Percentiles rank a stretch among this genome's conserved stretches.
Evolutionary conservation across 2,329 filamentous ascomycete genomes (phyloP).

Genomic region (Albophoma yamanashiensis): DNA sequence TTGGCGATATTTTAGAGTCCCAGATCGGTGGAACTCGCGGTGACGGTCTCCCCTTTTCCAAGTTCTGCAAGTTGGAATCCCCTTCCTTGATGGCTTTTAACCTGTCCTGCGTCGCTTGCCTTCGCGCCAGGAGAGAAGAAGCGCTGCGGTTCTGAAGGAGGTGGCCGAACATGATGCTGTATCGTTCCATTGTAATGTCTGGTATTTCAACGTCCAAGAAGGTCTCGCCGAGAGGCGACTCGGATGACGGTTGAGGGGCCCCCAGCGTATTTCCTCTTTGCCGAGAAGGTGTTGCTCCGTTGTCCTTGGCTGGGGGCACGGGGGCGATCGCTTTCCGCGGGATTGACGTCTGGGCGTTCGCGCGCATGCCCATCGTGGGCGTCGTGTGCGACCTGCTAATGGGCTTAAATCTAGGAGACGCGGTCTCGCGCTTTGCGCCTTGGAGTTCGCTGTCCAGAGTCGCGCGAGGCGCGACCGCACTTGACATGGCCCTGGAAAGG

Average conservation of each 20-base stretch:
- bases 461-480: background rate
- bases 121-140: slow-evolving; percentile 37
- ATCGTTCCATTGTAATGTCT: slow-evolving; percentile 70
- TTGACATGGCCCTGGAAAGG: background rate
- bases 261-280: background rate
- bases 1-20: slow-evolving; percentile 32
- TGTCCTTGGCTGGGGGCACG: background rate
- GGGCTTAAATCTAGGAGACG: background rate
- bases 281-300: background rate
- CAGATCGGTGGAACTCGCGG: slow-evolving; percentile 16
- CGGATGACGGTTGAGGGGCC: background rate
- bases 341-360: background rate
- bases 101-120: slow-evolving; percentile 48
- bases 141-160: slow-evolving; percentile 44
- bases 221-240: slow-evolving; percentile 6
- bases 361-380: background rate
- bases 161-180: slow-evolving; percentile 85
- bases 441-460: background rate
- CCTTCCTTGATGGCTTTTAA: slow-evolving; percentile 34
- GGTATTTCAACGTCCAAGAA: slow-evolving; percentile 73
- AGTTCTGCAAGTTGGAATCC: slow-evolving; percentile 15
- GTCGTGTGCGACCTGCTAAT: background rate
- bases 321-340: background rate
- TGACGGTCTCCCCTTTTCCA: slow-evolving; percentile 19
- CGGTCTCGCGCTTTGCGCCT: background rate